Evolutionary conservation across 495 filamentous ascomycete species (phyloP).

Genomic region (Penicillium cinerascens): DNA sequence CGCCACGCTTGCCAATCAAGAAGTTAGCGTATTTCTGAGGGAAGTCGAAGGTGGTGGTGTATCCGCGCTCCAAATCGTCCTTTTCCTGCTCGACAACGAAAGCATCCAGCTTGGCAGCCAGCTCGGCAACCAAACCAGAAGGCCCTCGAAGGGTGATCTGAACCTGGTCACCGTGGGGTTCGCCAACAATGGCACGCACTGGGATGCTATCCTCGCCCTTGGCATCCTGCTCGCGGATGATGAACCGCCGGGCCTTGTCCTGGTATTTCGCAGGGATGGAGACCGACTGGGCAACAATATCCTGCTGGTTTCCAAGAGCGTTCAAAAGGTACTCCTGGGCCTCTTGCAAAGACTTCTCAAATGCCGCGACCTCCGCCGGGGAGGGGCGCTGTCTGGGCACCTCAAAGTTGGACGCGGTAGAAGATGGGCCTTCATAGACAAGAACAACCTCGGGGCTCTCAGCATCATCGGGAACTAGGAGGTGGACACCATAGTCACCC

Average conservation of each 20-base stretch:
- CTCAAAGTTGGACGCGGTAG: constrained; percentile 56
- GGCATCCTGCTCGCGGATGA: constrained; percentile 69
- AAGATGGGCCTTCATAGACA: constrained; percentile 72
- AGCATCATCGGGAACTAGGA: constrained; percentile 69
- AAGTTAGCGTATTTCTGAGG: constrained; percentile 91
- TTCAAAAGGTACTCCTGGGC: constrained; percentile 67
- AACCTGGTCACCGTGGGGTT: constrained; percentile 38
- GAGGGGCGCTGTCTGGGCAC: constrained; percentile 63
- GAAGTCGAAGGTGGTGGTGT: constrained; percentile 82
- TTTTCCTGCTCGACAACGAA: constrained; percentile 82
- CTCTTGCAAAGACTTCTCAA: constrained; percentile 66
- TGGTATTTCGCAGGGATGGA: constrained; percentile 76
- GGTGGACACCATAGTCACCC: constrained; percentile 71
- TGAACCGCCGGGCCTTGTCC: constrained; percentile 73
- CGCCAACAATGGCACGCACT: constrained; percentile 60
- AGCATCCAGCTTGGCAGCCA: constrained; percentile 62
- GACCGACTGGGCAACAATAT: constrained; percentile 61
- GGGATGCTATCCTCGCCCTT: constrained; percentile 65
- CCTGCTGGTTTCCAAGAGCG: constrained; percentile 66
- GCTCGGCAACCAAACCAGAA: constrained; percentile 61
- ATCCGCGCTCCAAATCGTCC: constrained; percentile 85
- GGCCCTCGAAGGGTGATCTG: constrained; percentile 75
- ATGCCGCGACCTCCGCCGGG: constrained; percentile 56
- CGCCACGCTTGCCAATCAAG: constrained; percentile 86
- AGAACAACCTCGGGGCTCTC: constrained; percentile 66